phyloP scores from a whole-genome alignment of 2,329 filamentous ascomycete genomes.

The Aspergillus ibericus region DNA sequence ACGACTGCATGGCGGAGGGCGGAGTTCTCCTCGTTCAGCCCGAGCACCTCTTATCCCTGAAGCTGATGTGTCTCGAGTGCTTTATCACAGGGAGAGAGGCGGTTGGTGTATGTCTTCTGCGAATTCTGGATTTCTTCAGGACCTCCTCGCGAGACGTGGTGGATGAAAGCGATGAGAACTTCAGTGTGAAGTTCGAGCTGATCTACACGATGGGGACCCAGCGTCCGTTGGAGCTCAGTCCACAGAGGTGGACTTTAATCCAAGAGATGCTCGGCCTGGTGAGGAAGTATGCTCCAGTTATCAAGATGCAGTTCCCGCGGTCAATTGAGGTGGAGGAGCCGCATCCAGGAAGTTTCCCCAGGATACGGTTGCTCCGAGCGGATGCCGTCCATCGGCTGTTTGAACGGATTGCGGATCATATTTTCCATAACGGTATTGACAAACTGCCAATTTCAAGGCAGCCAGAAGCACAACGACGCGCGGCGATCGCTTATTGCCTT shows the following conservation, averaged over 20 bases:
- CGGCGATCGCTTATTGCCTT: conserved; percentile 50
- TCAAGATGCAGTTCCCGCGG: conserved; percentile 33
- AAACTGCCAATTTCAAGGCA: conserved; percentile 49
- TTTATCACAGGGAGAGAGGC: conserved; percentile 11
- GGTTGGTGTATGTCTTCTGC: conserved; percentile 13
- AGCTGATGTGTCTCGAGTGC: conserved; percentile 61
- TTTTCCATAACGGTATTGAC: conserved; percentile 48
- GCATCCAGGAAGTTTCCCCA: conserved; percentile 46
- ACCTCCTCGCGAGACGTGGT: conserved; percentile 54
- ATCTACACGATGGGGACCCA: conserved; percentile 63
- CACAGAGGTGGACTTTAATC: conserved; percentile 58
- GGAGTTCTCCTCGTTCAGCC: conserved; percentile 64
- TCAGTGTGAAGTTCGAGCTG: conserved; percentile 61
- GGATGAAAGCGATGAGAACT: conserved; percentile 66
- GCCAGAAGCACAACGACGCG: conserved; percentile 26
- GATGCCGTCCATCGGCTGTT: conserved; percentile 37
- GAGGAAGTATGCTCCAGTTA: conserved; percentile 24
- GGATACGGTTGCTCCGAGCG: conserved; percentile 49
- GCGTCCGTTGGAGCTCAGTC: conserved; percentile 51
- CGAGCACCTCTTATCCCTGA: conserved; percentile 64
- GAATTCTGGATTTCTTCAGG: conserved; percentile 13
- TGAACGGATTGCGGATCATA: conserved; percentile 25
- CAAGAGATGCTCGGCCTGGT: conserved; percentile 55
- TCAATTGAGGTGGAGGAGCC: conserved; percentile 47
- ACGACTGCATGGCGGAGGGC: conserved; percentile 50